Evolutionary conservation across 179 eudicot species (phyloP).

Genomic region (Actinidia arguta): DNA sequence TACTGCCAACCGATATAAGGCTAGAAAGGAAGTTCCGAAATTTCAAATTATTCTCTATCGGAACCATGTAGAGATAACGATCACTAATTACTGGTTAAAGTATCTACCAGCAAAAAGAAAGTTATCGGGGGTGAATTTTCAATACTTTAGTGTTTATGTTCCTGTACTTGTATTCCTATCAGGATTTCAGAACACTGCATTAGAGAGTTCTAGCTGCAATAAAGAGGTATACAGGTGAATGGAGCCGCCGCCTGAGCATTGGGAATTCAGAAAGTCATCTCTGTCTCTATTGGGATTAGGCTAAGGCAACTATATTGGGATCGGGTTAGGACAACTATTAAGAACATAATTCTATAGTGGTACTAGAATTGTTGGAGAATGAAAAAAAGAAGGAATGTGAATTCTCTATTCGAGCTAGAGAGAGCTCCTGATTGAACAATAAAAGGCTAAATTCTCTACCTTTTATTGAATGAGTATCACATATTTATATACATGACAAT

Average conservation of each 20-base stretch:
- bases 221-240: not conserved
- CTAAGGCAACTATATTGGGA: no score
- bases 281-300: no score
- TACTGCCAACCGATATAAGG: not conserved
- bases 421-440: no score
- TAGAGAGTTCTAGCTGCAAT: not conserved
- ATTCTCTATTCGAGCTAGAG: no score
- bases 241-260: not conserved
- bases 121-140: not conserved
- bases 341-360: no score
- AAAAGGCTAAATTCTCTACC: no score
- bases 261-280: no score
- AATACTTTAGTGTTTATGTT: not conserved
- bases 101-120: not conserved
- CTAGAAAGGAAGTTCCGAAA: slow-evolving; percentile 12
- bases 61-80: not conserved
- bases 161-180: not conserved
- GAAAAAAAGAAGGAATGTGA: no score
- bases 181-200: slow-evolving; percentile 1
- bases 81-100: not conserved
- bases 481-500: no score
- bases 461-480: no score
- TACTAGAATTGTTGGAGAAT: no score
- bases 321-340: no score
- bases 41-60: not conserved